phyloP scores from a whole-genome alignment of 805 yeast genomes.

The Diddensiella transvaalensis region DNA sequence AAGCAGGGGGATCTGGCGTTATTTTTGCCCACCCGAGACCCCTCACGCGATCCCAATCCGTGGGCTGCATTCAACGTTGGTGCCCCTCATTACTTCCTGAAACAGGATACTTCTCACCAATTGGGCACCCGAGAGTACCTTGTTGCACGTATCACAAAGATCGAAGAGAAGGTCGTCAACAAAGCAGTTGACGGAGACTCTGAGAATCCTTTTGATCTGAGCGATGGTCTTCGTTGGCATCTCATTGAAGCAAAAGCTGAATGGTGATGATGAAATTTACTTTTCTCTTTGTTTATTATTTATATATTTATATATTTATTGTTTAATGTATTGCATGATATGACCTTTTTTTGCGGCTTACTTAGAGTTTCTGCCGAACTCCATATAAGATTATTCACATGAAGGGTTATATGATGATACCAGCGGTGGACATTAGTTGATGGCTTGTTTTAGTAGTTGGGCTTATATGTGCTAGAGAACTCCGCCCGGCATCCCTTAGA shows the following conservation, averaged over 20 bases:
- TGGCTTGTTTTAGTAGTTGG: no score
- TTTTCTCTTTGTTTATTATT: no score
- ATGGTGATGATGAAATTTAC: no score
- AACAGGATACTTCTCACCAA: conserved; percentile 38
- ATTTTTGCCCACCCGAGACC: conserved; percentile 73
- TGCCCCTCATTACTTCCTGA: conserved; percentile 77
- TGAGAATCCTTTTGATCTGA: conserved; percentile 64
- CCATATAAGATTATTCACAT: no score
- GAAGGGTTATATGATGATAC: no score
- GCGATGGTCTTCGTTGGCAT: conserved; percentile 62
- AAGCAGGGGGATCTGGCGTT: conserved; percentile 72
- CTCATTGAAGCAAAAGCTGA: conserved; percentile 43
- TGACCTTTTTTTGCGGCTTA: no score
- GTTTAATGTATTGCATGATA: no score
- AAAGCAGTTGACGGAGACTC: conserved; percentile 39
- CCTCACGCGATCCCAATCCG: conserved; percentile 43
- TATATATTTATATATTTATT: no score
- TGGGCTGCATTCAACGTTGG: conserved; percentile 97
- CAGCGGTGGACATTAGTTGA: no score
- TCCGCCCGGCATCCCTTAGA: no score
- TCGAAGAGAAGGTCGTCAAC: conserved; percentile 51
- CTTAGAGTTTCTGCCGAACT: not conserved
- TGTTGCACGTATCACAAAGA: conserved; percentile 61
- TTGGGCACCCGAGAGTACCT: conserved; percentile 68
- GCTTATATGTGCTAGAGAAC: no score